Evolutionary conservation across 2,329 filamentous ascomycete species (phyloP).

Genomic region (Colletotrichum nymphaeae): DNA sequence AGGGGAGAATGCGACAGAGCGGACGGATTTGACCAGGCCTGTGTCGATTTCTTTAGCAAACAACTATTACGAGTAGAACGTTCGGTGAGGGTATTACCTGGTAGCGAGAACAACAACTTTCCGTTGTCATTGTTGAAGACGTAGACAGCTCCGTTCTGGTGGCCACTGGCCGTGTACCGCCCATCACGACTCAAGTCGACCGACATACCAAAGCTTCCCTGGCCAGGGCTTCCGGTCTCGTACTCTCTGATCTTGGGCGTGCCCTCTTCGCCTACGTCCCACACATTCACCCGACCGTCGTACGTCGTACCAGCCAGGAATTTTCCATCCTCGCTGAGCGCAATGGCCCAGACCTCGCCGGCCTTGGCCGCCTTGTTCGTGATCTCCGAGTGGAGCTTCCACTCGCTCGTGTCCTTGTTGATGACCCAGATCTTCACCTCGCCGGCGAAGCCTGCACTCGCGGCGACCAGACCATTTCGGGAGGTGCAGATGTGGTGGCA

Average conservation of each 20-base stretch:
- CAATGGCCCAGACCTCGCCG: conserved; percentile 87
- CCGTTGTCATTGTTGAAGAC: conserved; percentile 95
- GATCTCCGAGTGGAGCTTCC: conserved; percentile 61
- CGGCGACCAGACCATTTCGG: conserved; percentile 77
- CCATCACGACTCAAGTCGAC: conserved; percentile 86
- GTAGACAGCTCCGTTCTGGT: conserved; percentile 92
- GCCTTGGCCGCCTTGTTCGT: conserved; percentile 61
- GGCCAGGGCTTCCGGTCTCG: conserved; percentile 76
- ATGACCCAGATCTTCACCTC: conserved; percentile 86
- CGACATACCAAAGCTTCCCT: conserved; percentile 90
- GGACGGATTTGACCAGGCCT: conserved; percentile 89
- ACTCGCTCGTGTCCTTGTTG: conserved; percentile 66
- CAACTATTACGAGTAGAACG: not conserved
- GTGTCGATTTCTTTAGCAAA: not conserved
- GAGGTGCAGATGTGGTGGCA: conserved; percentile 87
- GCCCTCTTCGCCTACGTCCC: conserved; percentile 72
- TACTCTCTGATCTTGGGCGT: conserved; percentile 80
- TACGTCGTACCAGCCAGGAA: conserved; percentile 90
- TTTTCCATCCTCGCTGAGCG: conserved; percentile 84
- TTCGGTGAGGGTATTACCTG: conserved; percentile 63
- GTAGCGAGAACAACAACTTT: conserved; percentile 85
- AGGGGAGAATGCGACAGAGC: conserved; percentile 88
- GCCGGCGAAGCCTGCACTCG: conserved; percentile 89
- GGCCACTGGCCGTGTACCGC: conserved; percentile 87
- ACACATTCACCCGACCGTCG: conserved; percentile 89